Evolutionary conservation across 768 basidiomycete genomes (phyloP).

Genomic region (Lentinula detonsa): DNA sequence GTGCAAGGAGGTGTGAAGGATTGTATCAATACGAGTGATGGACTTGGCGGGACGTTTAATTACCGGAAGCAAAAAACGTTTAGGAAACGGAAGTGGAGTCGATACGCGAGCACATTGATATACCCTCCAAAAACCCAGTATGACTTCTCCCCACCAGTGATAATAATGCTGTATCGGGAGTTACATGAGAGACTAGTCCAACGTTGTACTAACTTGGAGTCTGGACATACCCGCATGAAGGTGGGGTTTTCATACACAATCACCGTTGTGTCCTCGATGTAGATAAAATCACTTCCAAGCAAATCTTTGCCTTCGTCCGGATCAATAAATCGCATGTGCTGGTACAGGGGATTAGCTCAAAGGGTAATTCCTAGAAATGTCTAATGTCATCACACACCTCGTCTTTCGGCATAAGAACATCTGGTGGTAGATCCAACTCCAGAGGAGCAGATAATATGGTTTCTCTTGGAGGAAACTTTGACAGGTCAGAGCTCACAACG

Average conservation of each 20-base stretch:
- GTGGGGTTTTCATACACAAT: slow-evolving; percentile 19
- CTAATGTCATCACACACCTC: slow-evolving; percentile 18
- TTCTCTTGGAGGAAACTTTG: slow-evolving; percentile 36
- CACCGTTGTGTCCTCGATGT: slow-evolving; percentile 15
- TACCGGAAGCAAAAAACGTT: slow-evolving; percentile 31
- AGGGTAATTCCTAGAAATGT: neutral
- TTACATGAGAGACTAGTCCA: neutral
- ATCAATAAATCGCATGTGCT: slow-evolving; percentile 18
- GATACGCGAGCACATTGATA: slow-evolving; percentile 22
- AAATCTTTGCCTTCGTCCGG: slow-evolving; percentile 12
- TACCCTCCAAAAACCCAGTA: slow-evolving; percentile 35
- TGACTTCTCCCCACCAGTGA: slow-evolving; percentile 43
- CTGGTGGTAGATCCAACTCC: slow-evolving; percentile 7
- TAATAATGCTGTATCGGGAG: slow-evolving; percentile 31
- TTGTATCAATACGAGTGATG: neutral
- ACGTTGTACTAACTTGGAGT: neutral
- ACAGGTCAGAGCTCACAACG: slow-evolving; percentile 40
- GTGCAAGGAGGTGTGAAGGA: neutral
- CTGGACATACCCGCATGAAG: slow-evolving; percentile 18
- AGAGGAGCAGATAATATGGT: slow-evolving; percentile 31
- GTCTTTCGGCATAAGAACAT: slow-evolving; percentile 23
- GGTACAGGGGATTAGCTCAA: neutral
- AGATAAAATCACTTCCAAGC: slow-evolving; percentile 15
- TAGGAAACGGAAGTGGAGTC: slow-evolving; percentile 13
- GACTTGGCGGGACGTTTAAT: slow-evolving; percentile 7